Conservation (phyloP, 192 early-diverging fungal genomes). For the Mortierella alpina region DNA sequence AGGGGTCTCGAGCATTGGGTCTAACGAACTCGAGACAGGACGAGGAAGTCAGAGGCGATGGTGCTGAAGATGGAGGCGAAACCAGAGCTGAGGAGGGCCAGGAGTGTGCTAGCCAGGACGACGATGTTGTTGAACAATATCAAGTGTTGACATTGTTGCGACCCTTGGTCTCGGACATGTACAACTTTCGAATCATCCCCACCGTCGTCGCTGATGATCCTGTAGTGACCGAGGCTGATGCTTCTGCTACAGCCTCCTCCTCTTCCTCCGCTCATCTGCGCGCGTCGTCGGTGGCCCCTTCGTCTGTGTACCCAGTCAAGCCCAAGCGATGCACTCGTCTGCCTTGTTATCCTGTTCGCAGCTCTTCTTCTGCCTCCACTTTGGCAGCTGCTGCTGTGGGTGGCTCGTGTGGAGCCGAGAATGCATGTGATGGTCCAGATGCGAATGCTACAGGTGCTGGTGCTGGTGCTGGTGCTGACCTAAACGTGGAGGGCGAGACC, state of each 20-base stretch:
- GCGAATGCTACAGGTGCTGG: neutral
- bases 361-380: neutral
- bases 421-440: neutral
- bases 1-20: neutral
- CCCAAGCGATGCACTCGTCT: constrained; percentile 39
- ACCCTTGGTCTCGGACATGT: constrained; percentile 50
- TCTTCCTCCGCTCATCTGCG: neutral
- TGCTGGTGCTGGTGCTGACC: neutral
- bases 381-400: too few species aligned
- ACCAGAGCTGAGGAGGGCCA: neutral
- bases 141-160: constrained; percentile 38
- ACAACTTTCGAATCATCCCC: constrained; percentile 47
- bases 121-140: constrained; percentile 19
- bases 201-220: neutral
- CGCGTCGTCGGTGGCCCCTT: neutral
- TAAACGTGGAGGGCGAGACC: neutral
- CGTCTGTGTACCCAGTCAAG: constrained; percentile 15
- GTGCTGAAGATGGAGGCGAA: neutral
- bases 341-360: constrained; percentile 39
- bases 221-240: neutral
- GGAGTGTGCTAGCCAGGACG: neutral
- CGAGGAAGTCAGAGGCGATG: neutral
- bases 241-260: neutral
- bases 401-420: neutral
- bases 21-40: neutral